Evolutionary conservation across 768 basidiomycete species (phyloP), one percentile per base, ranked within the genome.

Genomic region (Boletus tylopilopsis): DNA sequence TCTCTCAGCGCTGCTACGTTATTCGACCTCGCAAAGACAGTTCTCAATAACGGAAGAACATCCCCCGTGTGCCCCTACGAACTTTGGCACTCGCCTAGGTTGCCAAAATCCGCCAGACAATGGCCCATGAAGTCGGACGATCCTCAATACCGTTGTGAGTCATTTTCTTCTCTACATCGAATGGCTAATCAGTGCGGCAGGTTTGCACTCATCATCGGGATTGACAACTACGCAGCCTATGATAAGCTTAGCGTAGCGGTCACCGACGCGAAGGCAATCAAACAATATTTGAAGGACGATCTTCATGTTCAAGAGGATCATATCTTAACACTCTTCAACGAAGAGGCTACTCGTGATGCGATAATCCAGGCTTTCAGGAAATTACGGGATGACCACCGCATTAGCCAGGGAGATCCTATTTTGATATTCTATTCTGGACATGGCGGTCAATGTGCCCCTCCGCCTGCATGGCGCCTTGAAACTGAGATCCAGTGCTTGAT

Each of bases 391-490:
- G 56, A 75, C 7, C 27, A 49, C 6, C 59, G 64, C n/a, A 64
- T 68, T 32, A 35, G 49, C 0, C 44, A 64, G 19, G 61, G 65
- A 10, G 66, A 69, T 43, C 64, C 71, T 4, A 72, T 77, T 21
- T 36, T 76, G 30, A 71, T 77, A 29, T 77, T 70, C 52, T 78
- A 66, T 40, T 69, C 76, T 18, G 76, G 75, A 13, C 76, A 77
- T 44, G 76, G 76, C 13, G 57, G 68, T 2, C 53, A 69, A 39
- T 53, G 57, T 6, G 23, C 54, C 2, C 63, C 66, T 37, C 75
- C 74, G 53, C 39, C 0, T 68, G 68, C 19, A 2, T 49, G 41
- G 41, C 3, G 19, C 16, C 15, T 6, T 6, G 62, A 66, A 56
- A 61, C 54, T 51, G 39, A 65, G 62, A 21, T 56, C 51, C 37